Base-by-base conservation (phyloP, 371 early-diverging fungal genomes). In the Saksenaea vasiformis region DNA sequence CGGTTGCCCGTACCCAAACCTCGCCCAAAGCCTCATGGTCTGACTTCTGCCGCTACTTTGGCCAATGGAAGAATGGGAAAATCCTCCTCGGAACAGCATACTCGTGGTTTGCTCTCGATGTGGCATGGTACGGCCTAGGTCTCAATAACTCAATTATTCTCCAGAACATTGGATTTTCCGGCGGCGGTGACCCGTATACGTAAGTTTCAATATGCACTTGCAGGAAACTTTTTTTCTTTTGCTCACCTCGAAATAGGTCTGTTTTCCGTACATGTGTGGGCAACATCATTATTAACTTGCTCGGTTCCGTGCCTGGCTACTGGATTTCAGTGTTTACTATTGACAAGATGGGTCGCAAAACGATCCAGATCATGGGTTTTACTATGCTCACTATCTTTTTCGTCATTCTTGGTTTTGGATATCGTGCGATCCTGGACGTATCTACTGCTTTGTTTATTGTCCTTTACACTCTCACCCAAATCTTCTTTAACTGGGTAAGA, bases 401-500 rank as follows among this genome's bases (percentile, higher is more conserved):
- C 58, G 39, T 73, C 58, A 65, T 76, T 19, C 66, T 79, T 47
- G 72, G 72, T 54, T 74, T 74, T 41, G 77, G 56, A 37, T 79
- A 74, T 44, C 70, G 76, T 38, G 65, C 78, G 38, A 78, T 80
- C 39, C 67, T 80, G 36, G 75, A 69, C 70, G 68, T 67, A 53
- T 86, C 85, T 0, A 64, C 78, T 28, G 79, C 75, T n/a, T 74
- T 82, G 22, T 92, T 92, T 74, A 71, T 91, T 41, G 31, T 59
- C 59, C 28, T 43, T 11, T 43, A 43, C 31, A 35, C 60, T 34
- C 58, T 89, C 43, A 91, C 92, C 13, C 91, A 93, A 73, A 86
- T 95, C 79, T 94, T 94, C 83, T 91, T 91, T 84, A 92, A 95
- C 84, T 93, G 89, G 72, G 94, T 38, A 13, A 43, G 28, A 26